Evolutionary conservation across 177 flowering plant genomes (phyloP).

Genomic region (Vitis hybrid): DNA sequence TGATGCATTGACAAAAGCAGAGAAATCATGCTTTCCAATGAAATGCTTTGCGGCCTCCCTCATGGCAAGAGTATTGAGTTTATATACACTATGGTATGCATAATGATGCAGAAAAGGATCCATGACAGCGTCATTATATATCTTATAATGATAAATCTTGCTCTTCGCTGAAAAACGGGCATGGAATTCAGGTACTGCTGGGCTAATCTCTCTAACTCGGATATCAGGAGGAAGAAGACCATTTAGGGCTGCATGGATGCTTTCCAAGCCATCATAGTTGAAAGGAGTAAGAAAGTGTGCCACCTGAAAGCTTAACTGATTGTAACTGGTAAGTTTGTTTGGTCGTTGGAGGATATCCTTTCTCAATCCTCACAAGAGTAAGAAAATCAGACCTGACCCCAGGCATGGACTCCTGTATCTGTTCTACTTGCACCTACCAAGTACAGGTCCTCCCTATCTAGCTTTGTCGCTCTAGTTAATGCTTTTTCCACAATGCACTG

Average conservation of each 20-base stretch:
- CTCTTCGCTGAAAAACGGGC: slow-evolving; percentile 85
- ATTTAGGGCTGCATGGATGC: slow-evolving; percentile 77
- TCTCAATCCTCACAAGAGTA: slow-evolving; percentile 7
- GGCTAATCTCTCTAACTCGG: slow-evolving; percentile 80
- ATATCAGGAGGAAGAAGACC: slow-evolving; percentile 89
- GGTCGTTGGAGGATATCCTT: neutral
- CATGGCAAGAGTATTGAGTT: slow-evolving; percentile 68
- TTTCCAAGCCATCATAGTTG: slow-evolving; percentile 66
- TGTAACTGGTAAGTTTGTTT: slow-evolving; percentile 5
- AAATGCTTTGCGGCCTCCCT: slow-evolving; percentile 75
- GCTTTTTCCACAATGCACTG: slow-evolving; percentile 76
- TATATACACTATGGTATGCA: slow-evolving; percentile 66
- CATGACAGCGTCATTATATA: slow-evolving; percentile 72
- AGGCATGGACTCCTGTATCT: slow-evolving; percentile 93
- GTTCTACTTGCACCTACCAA: slow-evolving; percentile 93
- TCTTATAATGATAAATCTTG: slow-evolving; percentile 84
- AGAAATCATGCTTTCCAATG: slow-evolving; percentile 82
- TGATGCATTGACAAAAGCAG: slow-evolving; percentile 75
- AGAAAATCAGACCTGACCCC: slow-evolving; percentile 79
- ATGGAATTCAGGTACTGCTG: slow-evolving; percentile 80
- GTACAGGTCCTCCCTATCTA: slow-evolving; percentile 62
- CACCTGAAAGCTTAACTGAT: slow-evolving; percentile 55
- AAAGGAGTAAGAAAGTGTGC: slow-evolving; percentile 93
- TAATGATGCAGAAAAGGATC: slow-evolving; percentile 76
- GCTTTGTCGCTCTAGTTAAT: slow-evolving; percentile 58